Conservation (phyloP, 345 rosid species). For the Microthlaspi erraticum region DNA sequence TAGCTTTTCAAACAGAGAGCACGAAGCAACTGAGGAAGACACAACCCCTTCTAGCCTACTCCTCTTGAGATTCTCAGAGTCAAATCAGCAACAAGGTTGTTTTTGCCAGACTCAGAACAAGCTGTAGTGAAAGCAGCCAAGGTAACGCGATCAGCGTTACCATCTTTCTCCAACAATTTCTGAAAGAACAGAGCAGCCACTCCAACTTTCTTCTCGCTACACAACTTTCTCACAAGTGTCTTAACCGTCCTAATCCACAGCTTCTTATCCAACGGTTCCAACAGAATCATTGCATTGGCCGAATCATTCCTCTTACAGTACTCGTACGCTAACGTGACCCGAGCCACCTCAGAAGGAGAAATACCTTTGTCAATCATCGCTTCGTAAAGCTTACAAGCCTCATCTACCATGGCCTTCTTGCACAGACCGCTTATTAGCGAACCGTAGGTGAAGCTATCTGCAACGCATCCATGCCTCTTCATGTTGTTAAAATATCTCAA, state of each 20-base stretch:
- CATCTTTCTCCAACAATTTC: constrained; percentile 64
- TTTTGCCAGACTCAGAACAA: constrained; percentile 75
- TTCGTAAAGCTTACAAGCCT: constrained; percentile 71
- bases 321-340: constrained; percentile 83
- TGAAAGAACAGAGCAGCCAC: constrained; percentile 78
- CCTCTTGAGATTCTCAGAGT: constrained; percentile 60
- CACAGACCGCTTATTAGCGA: constrained; percentile 86
- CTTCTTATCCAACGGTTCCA: constrained; percentile 77
- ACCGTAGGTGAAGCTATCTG: constrained; percentile 80
- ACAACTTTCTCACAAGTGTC: constrained; percentile 81
- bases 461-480: constrained; percentile 61
- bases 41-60: constrained; percentile 45
- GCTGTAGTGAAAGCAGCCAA: constrained; percentile 76
- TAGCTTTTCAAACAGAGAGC: constrained; percentile 20
- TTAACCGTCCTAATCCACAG: constrained; percentile 79
- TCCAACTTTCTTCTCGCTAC: constrained; percentile 84
- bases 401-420: constrained; percentile 74
- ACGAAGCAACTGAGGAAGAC: not conserved
- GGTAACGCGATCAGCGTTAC: constrained; percentile 61
- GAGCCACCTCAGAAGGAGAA: constrained; percentile 78
- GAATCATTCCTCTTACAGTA: constrained; percentile 79
- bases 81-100: constrained; percentile 73
- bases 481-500: constrained; percentile 62
- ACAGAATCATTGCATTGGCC: constrained; percentile 74
- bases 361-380: constrained; percentile 75